Evolutionary conservation across 2,329 filamentous ascomycete genomes (phyloP).

Genomic region (Lanzia echinophila): DNA sequence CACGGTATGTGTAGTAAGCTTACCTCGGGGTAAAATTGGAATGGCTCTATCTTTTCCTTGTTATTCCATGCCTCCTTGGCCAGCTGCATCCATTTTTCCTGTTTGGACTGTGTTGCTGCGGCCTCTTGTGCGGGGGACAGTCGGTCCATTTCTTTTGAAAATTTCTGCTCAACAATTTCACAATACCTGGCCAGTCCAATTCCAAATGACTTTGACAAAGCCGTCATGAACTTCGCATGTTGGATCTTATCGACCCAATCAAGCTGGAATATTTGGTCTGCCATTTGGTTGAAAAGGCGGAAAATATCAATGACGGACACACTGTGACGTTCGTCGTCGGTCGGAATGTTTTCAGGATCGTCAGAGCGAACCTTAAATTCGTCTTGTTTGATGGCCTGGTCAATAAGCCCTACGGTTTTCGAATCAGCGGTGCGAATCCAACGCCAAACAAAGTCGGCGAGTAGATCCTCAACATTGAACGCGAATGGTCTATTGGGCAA

Average conservation of each 20-base stretch:
- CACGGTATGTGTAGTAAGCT: slow-evolving; percentile 25
- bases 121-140: slow-evolving; percentile 82
- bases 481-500: slow-evolving; percentile 70
- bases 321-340: slow-evolving; percentile 83
- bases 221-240: slow-evolving; percentile 95
- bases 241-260: slow-evolving; percentile 92
- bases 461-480: slow-evolving; percentile 78
- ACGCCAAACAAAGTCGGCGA: slow-evolving; percentile 91
- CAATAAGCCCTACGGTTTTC: slow-evolving; percentile 76
- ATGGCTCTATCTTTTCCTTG: slow-evolving; percentile 90
- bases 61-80: slow-evolving; percentile 90
- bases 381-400: slow-evolving; percentile 86
- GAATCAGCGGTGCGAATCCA: slow-evolving; percentile 81
- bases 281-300: slow-evolving; percentile 84
- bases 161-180: slow-evolving; percentile 79
- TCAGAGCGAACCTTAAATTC: slow-evolving; percentile 69
- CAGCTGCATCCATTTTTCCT: slow-evolving; percentile 88
- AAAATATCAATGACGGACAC: slow-evolving; percentile 91
- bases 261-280: slow-evolving; percentile 78
- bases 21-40: slow-evolving; percentile 92
- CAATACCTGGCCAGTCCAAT: slow-evolving; percentile 82
- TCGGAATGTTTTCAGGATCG: slow-evolving; percentile 53
- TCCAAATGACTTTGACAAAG: slow-evolving; percentile 77
- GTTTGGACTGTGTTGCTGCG: slow-evolving; percentile 68
- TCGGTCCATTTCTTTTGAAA: slow-evolving; percentile 87